Percentiles rank a stretch among this genome's conserved stretches.
Evolutionary conservation across 352 stramenopile species (phyloP).

Genomic region (Pythium aristosporum): DNA sequence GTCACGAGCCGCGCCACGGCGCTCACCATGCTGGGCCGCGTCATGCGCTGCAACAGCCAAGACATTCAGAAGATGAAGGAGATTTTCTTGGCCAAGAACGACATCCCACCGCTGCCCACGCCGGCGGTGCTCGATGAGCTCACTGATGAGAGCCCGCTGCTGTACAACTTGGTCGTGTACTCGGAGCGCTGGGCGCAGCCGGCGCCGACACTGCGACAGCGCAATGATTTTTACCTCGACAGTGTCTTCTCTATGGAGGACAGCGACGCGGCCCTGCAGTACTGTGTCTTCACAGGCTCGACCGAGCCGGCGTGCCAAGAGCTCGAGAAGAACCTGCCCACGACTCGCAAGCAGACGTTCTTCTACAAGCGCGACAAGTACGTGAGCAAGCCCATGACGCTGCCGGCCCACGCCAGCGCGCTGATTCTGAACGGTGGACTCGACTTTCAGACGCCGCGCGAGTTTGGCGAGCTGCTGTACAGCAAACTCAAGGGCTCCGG

Average conservation of each 20-base stretch:
- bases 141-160: background rate
- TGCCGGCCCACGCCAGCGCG: conserved; percentile 29
- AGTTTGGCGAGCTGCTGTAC: conserved; percentile 28
- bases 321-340: background rate
- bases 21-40: background rate
- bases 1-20: background rate
- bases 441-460: conserved; percentile 29
- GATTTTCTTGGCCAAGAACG: background rate
- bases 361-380: conserved; percentile 37
- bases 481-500: conserved; percentile 19
- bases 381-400: conserved; percentile 23
- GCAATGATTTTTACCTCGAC: conserved; percentile 8
- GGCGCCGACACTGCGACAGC: conserved; percentile 9
- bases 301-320: conserved; percentile 1
- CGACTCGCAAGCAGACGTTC: conserved; percentile 10
- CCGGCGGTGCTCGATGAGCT: background rate
- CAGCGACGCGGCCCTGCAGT: background rate
- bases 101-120: background rate
- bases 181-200: conserved; percentile 23
- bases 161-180: conserved; percentile 22
- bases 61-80: conserved; percentile 2
- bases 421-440: conserved; percentile 33
- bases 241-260: conserved; percentile 11
- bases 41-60: background rate
- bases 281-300: conserved; percentile 23